Evolutionary conservation across 2,329 filamentous ascomycete species (phyloP), one percentile per base, ranked within the genome.

Genomic region (Penicillium sp.): DNA sequence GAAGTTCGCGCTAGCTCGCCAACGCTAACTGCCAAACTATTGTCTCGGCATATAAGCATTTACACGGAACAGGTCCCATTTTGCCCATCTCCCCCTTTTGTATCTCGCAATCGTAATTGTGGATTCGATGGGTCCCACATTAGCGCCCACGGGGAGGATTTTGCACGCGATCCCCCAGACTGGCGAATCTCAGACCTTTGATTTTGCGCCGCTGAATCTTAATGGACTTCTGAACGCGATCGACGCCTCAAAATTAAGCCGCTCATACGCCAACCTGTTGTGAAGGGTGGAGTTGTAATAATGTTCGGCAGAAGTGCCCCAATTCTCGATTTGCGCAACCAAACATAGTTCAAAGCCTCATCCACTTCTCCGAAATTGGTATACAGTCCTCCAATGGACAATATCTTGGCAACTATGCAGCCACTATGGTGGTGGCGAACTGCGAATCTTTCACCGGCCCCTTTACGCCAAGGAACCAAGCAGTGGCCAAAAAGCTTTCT

Each of bases 171-270:
- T 22, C 20, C 4, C 20, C 20, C 20, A 2, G 20, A 22, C 20
- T 22, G 20, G 20, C 20, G n/a, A 22, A 22, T 22, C 20, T 22
- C 20, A 31, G 10, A 11, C 28, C 10, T 31, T 31, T 31, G 20
- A 22, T 22, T 22, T 22, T 22, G 40, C 28, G 42, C 42, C 41
- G 44, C 42, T 47, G 44, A 46, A 53, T 45, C 50, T 51, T 48
- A 48, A 43, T 24, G 28, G 16, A 18, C 16, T 27, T 22, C 20
- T 22, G 20, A 22, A 22, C 2, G 20, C 4, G 20, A 22, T 22
- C 20, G 20, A 22, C 20, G 20, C 20, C 20, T 22, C 2, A 22
- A 22, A n/a, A n/a, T n/a, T n/a, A n/a, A n/a, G n/a, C n/a, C n/a
- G n/a, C n/a, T n/a, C n/a, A n/a, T n/a, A n/a, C n/a, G n/a, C n/a